Evolutionary conservation across 306 rosid genomes (phyloP), one percentile per base, ranked within the genome.

Genomic region (Elaeagnus macrophylla): DNA sequence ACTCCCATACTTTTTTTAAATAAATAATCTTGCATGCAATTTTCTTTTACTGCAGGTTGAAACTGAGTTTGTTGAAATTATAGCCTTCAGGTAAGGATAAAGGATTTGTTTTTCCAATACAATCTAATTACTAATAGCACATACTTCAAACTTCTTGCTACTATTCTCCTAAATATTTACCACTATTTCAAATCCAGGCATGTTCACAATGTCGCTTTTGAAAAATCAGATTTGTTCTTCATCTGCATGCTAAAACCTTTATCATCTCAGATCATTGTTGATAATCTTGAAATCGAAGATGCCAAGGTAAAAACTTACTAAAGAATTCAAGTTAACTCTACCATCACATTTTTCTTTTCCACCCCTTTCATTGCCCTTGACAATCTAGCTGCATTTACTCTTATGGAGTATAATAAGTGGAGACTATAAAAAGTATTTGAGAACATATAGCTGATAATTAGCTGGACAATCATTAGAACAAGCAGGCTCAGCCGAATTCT

Each of bases 201-300:
- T 67, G 96, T 80, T 37, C 96, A 91, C 67, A 82, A 86, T 42
- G 80, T 84, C 60, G 93, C 96, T 6, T 91, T 86, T 3, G 86
- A 81, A 67, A 86, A 91, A 78, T 91, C 97, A 37, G 97, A 91
- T 78, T 71, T 91, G 72, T 82, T 86, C 83, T 91, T 91, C 72
- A 84, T 86, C 65, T 86, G 97, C 85, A 82, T 91, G 94, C 73
- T 91, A 16, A 80, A 65, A 75, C 93, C 97, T 15, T 62, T 83
- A 16, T 86, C 97, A 38, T 66, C 83, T 37, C 62, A 72, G 54
- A 82, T 91, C 64, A 48, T 52, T 16, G 76, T 82, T 8, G 97
- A 91, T 57, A 91, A 87, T 70, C 81, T 64, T 55, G 97, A 91
- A 80, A 73, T 91, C 63, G 73, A 71, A 72, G 96, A 88, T 53